These are phyloP conservation scores for Termitomyces sp. DNA, from an alignment of 768 basidiomycete genomes.

Conservation along the genomic window DNA sequence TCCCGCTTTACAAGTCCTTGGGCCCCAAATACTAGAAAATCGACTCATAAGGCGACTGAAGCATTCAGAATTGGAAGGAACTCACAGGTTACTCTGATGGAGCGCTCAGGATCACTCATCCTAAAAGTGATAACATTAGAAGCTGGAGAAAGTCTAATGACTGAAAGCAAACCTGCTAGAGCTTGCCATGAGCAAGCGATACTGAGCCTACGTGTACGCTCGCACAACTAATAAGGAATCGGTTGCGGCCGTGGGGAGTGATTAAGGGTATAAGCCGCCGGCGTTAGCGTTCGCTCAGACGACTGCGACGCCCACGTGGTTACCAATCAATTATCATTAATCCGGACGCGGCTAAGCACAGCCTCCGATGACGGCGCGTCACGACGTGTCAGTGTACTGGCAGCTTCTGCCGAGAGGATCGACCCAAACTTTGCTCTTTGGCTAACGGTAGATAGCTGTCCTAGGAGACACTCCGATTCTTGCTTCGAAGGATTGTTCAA, in stretches of 20 bases:
- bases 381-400: too few species aligned
- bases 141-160: slow-evolving; percentile 1
- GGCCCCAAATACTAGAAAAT: slow-evolving; percentile 67
- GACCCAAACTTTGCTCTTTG: not conserved
- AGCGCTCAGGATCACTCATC: slow-evolving; percentile 45
- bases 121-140: slow-evolving; percentile 21
- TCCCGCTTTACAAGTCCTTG: slow-evolving; percentile 73
- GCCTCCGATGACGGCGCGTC: not conserved
- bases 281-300: not conserved
- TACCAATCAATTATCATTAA: not conserved
- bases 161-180: slow-evolving; percentile 29
- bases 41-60: not conserved
- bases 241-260: not conserved
- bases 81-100: slow-evolving; percentile 50
- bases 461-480: not conserved
- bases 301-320: slow-evolving; percentile 16
- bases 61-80: slow-evolving; percentile 6
- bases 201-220: not conserved
- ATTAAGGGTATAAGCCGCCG: not conserved
- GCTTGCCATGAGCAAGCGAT: slow-evolving; percentile 14
- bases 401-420: not conserved
- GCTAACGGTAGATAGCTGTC: not conserved
- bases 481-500: too few species aligned
- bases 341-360: not conserved
- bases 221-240: not conserved